Percentiles rank a stretch among this genome's conserved stretches.
These are phyloP conservation scores for Beauveria pseudobassiana DNA, from an alignment of 2,329 filamentous ascomycete species.

Conservation along the genomic window DNA sequence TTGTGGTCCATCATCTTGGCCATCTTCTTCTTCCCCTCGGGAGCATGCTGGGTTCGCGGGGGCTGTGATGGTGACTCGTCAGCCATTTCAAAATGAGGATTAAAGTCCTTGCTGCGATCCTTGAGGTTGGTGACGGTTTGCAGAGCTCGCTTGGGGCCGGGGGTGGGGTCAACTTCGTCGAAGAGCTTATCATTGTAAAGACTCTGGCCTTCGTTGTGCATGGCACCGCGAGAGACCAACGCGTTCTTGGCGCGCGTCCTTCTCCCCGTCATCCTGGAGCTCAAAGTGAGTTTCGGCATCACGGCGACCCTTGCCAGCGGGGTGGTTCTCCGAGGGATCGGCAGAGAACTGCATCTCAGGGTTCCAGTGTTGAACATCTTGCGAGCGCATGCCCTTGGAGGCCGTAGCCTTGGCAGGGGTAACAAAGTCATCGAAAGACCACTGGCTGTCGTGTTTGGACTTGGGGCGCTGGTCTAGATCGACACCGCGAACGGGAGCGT, in stretches of 20 bases:
- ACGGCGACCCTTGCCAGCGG: conserved; percentile 61
- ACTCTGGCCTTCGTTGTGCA: conserved; percentile 56
- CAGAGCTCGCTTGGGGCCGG: conserved; percentile 40
- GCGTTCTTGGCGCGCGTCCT: conserved; percentile 40
- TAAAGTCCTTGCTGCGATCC: conserved; percentile 69
- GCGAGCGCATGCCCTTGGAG: conserved; percentile 50
- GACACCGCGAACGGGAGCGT: conserved; percentile 35
- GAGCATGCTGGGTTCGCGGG: conserved; percentile 35
- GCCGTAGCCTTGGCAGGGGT: conserved; percentile 69
- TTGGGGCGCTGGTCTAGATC: conserved; percentile 36
- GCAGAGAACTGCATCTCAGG: conserved; percentile 51
- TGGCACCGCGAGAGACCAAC: conserved; percentile 42
- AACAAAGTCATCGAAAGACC: conserved; percentile 82
- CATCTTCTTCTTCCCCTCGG: conserved; percentile 58
- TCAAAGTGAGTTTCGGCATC: conserved; percentile 81
- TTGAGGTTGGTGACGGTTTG: conserved; percentile 65
- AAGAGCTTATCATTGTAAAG: conserved; percentile 75
- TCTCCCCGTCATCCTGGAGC: conserved; percentile 65
- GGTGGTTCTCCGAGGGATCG: conserved; percentile 50
- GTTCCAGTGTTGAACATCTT: conserved; percentile 74
- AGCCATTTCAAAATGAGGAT: conserved; percentile 66
- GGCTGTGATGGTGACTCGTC: conserved; percentile 54
- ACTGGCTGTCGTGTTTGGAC: conserved; percentile 64
- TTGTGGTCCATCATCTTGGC: conserved; percentile 66
- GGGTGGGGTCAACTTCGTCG: conserved; percentile 43